Evolutionary conservation across 73 alveolate genomes (phyloP).

Genomic region (Paramecium bursaria): DNA sequence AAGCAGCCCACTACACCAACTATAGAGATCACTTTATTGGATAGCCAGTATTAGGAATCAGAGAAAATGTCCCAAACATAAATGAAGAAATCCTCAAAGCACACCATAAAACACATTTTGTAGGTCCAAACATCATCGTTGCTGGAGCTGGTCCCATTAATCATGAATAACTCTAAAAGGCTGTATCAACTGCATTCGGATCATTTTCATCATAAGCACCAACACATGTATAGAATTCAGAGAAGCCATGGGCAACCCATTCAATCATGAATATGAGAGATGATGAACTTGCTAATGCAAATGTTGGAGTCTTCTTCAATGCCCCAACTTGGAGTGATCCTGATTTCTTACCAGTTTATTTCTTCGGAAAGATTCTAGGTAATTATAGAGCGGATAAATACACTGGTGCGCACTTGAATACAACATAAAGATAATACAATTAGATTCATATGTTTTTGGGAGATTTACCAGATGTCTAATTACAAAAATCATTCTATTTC

Average conservation of each 20-base stretch:
- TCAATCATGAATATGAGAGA: slow-evolving; percentile 83
- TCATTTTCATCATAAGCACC: slow-evolving; percentile 68
- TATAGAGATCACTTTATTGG: slow-evolving; percentile 86
- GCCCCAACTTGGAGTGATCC: slow-evolving; percentile 79
- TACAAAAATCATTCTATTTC: slow-evolving; percentile 73
- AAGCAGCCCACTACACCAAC: slow-evolving; percentile 78
- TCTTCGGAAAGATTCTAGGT: slow-evolving; percentile 78
- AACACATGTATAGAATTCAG: slow-evolving; percentile 70
- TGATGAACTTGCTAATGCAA: slow-evolving; percentile 87
- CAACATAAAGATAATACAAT: slow-evolving; percentile 80
- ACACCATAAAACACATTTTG: slow-evolving; percentile 75
- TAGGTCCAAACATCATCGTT: slow-evolving; percentile 84
- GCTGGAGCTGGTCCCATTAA: slow-evolving; percentile 85
- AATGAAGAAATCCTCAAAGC: slow-evolving; percentile 74
- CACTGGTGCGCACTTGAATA: slow-evolving; percentile 83
- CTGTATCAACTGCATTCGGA: slow-evolving; percentile 75
- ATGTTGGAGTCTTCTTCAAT: slow-evolving; percentile 84
- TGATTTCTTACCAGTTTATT: slow-evolving; percentile 80
- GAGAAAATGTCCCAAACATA: slow-evolving; percentile 74
- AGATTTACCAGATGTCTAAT: slow-evolving; percentile 84
- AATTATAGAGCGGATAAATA: slow-evolving; percentile 77
- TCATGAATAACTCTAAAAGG: slow-evolving; percentile 76
- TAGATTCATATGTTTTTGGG: slow-evolving; percentile 81
- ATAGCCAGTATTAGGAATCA: slow-evolving; percentile 84
- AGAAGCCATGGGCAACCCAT: slow-evolving; percentile 81